phyloP scores from a whole-genome alignment of 331 rosid genomes.

The Spiraea crenata region DNA sequence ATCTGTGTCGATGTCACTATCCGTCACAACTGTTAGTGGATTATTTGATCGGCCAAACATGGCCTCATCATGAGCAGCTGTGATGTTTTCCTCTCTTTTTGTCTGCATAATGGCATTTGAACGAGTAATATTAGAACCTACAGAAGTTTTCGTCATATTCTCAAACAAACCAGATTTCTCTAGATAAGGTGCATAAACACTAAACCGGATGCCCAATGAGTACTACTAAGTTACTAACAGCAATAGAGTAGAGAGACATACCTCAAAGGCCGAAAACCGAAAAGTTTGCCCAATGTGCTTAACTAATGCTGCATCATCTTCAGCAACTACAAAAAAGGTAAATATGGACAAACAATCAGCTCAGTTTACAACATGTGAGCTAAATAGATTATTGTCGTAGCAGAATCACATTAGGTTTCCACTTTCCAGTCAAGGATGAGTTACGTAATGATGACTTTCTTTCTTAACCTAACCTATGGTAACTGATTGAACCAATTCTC shows the following conservation, averaged over 20 bases:
- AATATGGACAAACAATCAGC: conserved; percentile 11
- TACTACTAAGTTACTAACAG: too few species aligned
- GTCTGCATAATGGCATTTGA: conserved; percentile 38
- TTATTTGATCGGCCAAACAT: conserved; percentile 69
- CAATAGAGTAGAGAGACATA: conserved; percentile 23
- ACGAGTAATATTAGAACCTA: conserved; percentile 14
- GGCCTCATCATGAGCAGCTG: conserved; percentile 91
- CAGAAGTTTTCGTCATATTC: conserved; percentile 6
- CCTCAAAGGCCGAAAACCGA: conserved; percentile 84
- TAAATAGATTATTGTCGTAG: not conserved
- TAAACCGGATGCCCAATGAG: conserved; percentile 19
- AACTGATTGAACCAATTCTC: not conserved
- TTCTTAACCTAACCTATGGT: not conserved
- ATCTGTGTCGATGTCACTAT: conserved; percentile 57
- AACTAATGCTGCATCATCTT: conserved; percentile 74
- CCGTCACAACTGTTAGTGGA: conserved; percentile 38
- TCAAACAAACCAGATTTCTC: conserved; percentile 5
- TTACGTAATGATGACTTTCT: not conserved
- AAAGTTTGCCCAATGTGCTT: conserved; percentile 84
- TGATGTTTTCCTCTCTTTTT: conserved; percentile 68
- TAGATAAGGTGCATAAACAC: not conserved
- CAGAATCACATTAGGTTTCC: not conserved
- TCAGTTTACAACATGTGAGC: conserved; percentile 3
- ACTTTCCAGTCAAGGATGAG: not conserved
- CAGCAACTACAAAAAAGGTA: conserved; percentile 57